phyloP scores from a whole-genome alignment of 768 basidiomycete genomes.

The Pleurotus citrinopileatus region DNA sequence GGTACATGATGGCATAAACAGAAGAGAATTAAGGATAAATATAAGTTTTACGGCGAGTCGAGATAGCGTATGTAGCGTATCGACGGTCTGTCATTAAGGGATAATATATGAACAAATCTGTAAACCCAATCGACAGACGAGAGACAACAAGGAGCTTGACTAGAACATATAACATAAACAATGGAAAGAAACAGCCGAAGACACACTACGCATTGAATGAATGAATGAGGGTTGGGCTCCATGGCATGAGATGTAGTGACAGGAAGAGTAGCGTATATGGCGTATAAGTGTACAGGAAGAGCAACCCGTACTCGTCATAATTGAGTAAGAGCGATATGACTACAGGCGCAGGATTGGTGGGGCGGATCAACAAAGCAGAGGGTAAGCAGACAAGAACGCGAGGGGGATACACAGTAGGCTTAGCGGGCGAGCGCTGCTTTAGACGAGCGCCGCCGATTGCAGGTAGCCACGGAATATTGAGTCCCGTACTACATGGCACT shows the following conservation, averaged over 20 bases:
- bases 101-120: neutral
- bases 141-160: neutral
- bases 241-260: neutral
- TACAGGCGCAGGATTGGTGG: neutral
- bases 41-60: neutral
- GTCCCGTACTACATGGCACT: constrained; percentile 51
- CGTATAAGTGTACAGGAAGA: constrained; percentile 3
- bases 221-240: too few relatives aligned
- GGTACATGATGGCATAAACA: too few relatives aligned
- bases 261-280: neutral
- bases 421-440: constrained; percentile 16
- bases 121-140: neutral
- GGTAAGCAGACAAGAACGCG: neutral
- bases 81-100: neutral
- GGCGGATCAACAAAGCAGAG: neutral
- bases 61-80: neutral
- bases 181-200: neutral
- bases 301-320: neutral
- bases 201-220: neutral
- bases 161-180: neutral
- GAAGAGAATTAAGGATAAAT: neutral
- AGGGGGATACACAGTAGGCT: neutral
- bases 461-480: constrained; percentile 76
- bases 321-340: neutral
- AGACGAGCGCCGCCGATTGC: constrained; percentile 69